Evolutionary conservation across 257 asterid species (phyloP).

Genomic region (Capsicum chinense): DNA sequence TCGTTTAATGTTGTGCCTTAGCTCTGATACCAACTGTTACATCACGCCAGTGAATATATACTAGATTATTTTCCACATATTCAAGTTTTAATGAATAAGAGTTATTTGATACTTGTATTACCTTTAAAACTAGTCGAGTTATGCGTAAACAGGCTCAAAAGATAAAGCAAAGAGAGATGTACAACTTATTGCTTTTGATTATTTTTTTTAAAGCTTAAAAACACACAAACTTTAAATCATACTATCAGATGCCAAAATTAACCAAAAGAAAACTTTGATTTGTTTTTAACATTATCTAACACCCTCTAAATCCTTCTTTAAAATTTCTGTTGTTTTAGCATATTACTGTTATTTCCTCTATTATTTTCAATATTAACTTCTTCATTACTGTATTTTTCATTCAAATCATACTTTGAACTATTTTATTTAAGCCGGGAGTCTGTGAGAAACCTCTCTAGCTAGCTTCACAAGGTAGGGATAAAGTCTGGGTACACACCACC

Average conservation of each 20-base stretch:
- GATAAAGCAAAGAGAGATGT: background rate
- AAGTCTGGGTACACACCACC: too few species aligned
- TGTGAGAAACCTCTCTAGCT: too few species aligned
- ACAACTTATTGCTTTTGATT: background rate
- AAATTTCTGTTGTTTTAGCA: background rate
- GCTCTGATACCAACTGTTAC: background rate
- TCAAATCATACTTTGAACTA: too few species aligned
- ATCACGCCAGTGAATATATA: too few species aligned
- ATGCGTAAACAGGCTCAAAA: background rate
- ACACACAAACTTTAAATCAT: too few species aligned
- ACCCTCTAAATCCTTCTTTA: background rate
- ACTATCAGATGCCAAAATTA: background rate
- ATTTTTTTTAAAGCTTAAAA: background rate
- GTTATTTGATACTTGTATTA: accelerated
- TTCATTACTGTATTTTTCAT: too few species aligned
- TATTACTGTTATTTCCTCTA: background rate
- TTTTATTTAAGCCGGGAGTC: too few species aligned
- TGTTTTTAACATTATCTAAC: background rate
- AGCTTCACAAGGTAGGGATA: too few species aligned
- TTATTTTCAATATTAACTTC: too few species aligned
- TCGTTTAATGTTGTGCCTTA: background rate
- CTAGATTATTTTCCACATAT: background rate
- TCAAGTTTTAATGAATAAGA: background rate
- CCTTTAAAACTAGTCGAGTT: background rate
- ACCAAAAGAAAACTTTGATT: background rate